Conservation (phyloP, 208 protist species). For the Leptomonas pyrrhocoris region DNA sequence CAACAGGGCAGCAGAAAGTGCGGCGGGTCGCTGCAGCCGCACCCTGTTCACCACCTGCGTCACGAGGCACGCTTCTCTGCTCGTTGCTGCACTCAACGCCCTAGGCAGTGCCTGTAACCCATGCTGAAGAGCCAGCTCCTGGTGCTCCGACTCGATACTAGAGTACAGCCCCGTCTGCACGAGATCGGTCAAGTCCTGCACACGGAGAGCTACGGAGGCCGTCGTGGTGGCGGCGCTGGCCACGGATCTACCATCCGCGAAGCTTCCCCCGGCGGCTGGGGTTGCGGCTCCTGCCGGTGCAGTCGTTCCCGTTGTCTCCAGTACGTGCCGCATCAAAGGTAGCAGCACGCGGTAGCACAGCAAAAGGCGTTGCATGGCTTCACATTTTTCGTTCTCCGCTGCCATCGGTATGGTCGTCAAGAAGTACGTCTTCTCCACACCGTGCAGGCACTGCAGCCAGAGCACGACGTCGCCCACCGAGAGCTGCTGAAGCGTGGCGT, state of each 20-base stretch:
- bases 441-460: constrained; percentile 36
- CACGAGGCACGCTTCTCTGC: constrained; percentile 47
- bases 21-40: constrained; percentile 15
- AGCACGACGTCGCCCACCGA: constrained; percentile 24
- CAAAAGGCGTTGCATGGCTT: constrained; percentile 14
- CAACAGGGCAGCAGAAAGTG: constrained; percentile 28
- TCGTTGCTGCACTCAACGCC: constrained; percentile 26
- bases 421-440: constrained; percentile 23
- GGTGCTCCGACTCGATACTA: constrained; percentile 22
- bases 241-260: not conserved
- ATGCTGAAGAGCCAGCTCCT: constrained; percentile 10
- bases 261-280: not conserved
- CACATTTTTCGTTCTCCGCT: not conserved
- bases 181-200: constrained; percentile 25
- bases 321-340: constrained; percentile 12
- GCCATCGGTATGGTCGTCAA: not conserved
- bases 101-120: constrained; percentile 22
- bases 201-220: not conserved
- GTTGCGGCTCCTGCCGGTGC: not conserved
- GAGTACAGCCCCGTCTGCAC: constrained; percentile 17
- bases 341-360: constrained; percentile 30
- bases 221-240: not conserved
- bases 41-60: constrained; percentile 53
- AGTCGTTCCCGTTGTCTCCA: not conserved
- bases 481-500: constrained; percentile 14